These are phyloP conservation scores for Moelleriella libera DNA, from an alignment of 2,329 filamentous ascomycete species.

Conservation along the genomic window DNA sequence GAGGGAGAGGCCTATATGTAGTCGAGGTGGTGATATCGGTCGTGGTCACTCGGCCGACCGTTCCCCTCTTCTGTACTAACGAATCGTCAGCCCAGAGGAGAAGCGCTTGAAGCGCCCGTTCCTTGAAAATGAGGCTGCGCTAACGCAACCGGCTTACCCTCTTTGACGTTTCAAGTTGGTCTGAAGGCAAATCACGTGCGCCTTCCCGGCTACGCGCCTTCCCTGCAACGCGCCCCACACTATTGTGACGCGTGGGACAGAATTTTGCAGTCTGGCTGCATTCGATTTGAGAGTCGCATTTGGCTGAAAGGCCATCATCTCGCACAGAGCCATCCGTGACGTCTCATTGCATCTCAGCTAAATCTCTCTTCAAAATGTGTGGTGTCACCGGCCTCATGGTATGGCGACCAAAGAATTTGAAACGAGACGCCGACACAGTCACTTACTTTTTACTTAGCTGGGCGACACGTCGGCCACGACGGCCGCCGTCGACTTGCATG, in stretches of 20 bases:
- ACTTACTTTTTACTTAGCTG: constrained; percentile 8
- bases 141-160: too few species aligned
- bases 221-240: too few species aligned
- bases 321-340: background rate
- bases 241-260: background rate
- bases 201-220: too few species aligned
- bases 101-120: too few species aligned
- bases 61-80: too few species aligned
- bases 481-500: constrained; percentile 53
- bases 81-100: too few species aligned
- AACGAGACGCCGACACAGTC: background rate
- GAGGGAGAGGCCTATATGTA: too few species aligned
- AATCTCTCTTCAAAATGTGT: background rate
- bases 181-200: too few species aligned
- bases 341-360: background rate
- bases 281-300: background rate
- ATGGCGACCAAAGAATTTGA: background rate
- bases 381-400: background rate
- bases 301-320: background rate
- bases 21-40: too few species aligned
- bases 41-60: too few species aligned
- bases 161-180: too few species aligned
- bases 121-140: too few species aligned
- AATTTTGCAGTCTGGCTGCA: background rate
- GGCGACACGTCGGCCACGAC: constrained; percentile 17